These are phyloP conservation scores for Aspergillus udagawae DNA, from an alignment of 2,329 filamentous ascomycete genomes.

Conservation along the genomic window DNA sequence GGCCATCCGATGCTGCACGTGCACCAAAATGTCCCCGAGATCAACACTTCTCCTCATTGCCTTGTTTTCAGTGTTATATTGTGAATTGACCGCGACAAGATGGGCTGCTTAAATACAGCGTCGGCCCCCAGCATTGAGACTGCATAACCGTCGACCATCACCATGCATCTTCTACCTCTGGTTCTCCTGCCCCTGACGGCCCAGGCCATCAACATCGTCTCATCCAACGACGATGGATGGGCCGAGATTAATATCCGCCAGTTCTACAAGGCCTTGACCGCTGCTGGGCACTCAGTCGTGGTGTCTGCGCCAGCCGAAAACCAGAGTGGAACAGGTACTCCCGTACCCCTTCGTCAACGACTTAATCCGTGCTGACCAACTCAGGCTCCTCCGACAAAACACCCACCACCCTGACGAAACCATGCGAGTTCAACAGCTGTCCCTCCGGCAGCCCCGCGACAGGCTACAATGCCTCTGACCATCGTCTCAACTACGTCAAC, in stretches of 20 bases:
- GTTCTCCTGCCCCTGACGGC: constrained; percentile 19
- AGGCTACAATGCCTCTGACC: constrained; percentile 54
- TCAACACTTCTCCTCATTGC: no score
- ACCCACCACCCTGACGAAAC: constrained; percentile 45
- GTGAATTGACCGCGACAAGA: no score
- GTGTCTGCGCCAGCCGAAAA: constrained; percentile 65
- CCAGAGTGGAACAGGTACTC: constrained; percentile 57
- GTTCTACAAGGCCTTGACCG: constrained; percentile 54
- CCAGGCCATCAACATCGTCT: constrained; percentile 52
- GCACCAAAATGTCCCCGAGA: no score
- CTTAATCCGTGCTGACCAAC: constrained; percentile 3
- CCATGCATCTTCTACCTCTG: constrained; percentile 21
- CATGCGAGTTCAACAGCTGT: constrained; percentile 63
- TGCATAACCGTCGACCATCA: not conserved
- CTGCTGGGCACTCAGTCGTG: constrained; percentile 57
- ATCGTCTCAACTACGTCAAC: constrained; percentile 68
- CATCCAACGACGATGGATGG: constrained; percentile 72
- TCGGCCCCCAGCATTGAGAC: no score
- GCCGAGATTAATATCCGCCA: constrained; percentile 63
- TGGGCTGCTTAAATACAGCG: no score
- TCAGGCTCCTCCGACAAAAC: constrained; percentile 51
- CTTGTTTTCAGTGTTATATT: no score
- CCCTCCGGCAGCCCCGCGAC: constrained; percentile 52
- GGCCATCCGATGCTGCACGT: no score
- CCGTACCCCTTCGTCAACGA: not conserved